These are phyloP conservation scores for Aureobasidium sp. DNA, from an alignment of 2,329 filamentous ascomycete genomes.

Conservation along the genomic window DNA sequence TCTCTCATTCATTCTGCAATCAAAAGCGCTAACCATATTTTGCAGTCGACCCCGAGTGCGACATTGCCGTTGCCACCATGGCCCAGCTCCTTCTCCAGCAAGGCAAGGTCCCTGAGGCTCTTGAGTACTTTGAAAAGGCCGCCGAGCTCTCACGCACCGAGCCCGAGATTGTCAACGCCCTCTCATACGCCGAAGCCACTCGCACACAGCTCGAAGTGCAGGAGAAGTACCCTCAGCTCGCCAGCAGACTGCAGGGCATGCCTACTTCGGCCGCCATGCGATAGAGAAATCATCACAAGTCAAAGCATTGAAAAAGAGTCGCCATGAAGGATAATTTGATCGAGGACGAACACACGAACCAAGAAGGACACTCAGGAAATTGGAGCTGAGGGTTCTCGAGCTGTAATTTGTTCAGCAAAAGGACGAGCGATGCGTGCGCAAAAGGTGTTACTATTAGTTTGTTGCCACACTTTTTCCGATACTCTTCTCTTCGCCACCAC, in stretches of 20 bases:
- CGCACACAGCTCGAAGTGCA: conserved; percentile 80
- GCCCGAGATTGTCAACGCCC: conserved; percentile 89
- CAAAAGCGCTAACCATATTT: conserved; percentile 29
- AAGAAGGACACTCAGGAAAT: not conserved
- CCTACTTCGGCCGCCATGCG: conserved; percentile 26
- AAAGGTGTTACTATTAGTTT: conserved; percentile 5
- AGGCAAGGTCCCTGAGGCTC: conserved; percentile 89
- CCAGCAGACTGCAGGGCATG: conserved; percentile 41
- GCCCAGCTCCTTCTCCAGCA: conserved; percentile 95
- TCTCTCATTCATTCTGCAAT: not conserved
- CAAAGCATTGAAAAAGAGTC: not conserved
- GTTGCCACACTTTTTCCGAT: not conserved
- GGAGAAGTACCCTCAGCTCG: conserved; percentile 48
- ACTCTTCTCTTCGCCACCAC: not conserved
- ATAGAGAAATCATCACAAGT: not conserved
- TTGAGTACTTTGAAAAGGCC: conserved; percentile 94
- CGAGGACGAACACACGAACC: not conserved
- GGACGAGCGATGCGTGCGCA: not conserved
- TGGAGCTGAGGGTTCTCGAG: not conserved
- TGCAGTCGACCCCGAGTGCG: conserved; percentile 91
- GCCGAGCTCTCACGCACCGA: conserved; percentile 92
- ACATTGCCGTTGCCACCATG: conserved; percentile 98
- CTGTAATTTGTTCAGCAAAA: not conserved
- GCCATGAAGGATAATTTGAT: not conserved
- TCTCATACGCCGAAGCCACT: conserved; percentile 95